Conservation (phyloP, 768 basidiomycete species). For the Suillus sp. region DNA sequence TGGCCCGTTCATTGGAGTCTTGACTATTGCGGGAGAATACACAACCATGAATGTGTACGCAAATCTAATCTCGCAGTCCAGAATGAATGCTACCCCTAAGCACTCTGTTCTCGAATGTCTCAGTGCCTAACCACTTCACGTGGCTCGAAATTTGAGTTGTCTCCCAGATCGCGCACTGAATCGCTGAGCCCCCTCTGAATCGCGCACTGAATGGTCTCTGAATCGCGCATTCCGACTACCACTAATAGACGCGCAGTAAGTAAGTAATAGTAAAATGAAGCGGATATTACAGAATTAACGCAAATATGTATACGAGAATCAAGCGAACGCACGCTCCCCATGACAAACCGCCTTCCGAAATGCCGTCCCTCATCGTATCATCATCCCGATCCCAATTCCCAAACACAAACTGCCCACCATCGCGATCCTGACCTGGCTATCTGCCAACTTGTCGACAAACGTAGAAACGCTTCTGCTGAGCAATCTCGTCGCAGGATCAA, state of each 20-base stretch:
- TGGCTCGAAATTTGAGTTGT: not conserved
- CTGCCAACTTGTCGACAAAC: conserved; percentile 28
- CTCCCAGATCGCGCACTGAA: not conserved
- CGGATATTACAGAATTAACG: conserved; percentile 1
- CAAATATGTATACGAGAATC: conserved; percentile 7
- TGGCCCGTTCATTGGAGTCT: not conserved
- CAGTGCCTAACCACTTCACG: not conserved
- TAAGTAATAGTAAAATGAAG: conserved; percentile 3
- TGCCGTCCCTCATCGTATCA: conserved; percentile 26
- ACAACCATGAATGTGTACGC: not conserved
- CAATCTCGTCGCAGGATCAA: conserved; percentile 45
- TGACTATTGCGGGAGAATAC: not conserved
- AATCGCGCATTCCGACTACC: not conserved
- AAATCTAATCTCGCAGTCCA: not conserved
- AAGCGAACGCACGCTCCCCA: not conserved
- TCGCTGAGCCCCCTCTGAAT: conserved; percentile 5
- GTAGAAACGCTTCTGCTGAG: conserved; percentile 28
- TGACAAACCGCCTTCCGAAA: not conserved
- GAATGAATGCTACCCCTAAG: not conserved
- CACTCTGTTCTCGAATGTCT: not conserved
- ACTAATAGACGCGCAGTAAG: conserved; percentile 7
- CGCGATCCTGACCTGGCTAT: conserved; percentile 34
- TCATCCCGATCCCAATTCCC: conserved; percentile 46
- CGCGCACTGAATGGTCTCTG: not conserved
- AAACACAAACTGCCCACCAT: conserved; percentile 46